These are phyloP conservation scores for Isoetes taiwanensis DNA, from an alignment of 75 land plant species.

Conservation along the genomic window DNA sequence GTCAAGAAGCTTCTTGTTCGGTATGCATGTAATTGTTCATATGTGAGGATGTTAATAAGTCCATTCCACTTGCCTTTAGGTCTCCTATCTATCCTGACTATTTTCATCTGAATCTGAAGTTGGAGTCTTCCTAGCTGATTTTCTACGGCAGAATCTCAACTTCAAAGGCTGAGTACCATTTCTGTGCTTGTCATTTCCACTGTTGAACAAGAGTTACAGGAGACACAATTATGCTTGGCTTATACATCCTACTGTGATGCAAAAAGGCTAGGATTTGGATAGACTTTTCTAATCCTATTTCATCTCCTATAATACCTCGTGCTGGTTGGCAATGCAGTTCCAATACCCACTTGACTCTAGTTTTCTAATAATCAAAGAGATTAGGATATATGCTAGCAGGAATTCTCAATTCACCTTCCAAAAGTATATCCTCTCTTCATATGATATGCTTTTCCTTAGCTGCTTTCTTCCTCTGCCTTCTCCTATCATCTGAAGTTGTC, in stretches of 20 bases:
- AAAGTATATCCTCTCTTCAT: constrained; percentile 25
- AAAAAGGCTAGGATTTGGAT: constrained; percentile 83
- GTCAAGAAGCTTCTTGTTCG: too few species aligned
- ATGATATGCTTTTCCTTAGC: too few species aligned
- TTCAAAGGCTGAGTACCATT: constrained; percentile 72
- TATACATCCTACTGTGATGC: constrained; percentile 80
- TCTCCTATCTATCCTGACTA: constrained; percentile 12
- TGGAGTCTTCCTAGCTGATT: too few species aligned
- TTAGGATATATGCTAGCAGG: constrained; percentile 43
- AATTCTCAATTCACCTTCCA: constrained; percentile 86
- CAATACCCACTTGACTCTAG: constrained; percentile 98
- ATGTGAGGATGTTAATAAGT: too few species aligned
- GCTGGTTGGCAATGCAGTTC: constrained; percentile 92
- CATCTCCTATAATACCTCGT: constrained; percentile 97
- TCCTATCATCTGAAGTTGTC: too few species aligned
- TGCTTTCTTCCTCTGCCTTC: too few species aligned
- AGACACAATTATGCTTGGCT: constrained; percentile 76
- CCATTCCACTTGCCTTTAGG: too few species aligned
- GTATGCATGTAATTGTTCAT: too few species aligned
- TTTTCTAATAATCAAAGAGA: constrained; percentile 93
- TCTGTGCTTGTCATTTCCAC: constrained; percentile 79
- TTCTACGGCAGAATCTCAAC: constrained; percentile 81
- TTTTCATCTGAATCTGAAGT: constrained; percentile 41
- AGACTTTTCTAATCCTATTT: constrained; percentile 97
- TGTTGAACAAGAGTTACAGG: constrained; percentile 89